Evolutionary conservation across 2,329 filamentous ascomycete genomes (phyloP).

Genomic region (Aureobasidium sp.): DNA sequence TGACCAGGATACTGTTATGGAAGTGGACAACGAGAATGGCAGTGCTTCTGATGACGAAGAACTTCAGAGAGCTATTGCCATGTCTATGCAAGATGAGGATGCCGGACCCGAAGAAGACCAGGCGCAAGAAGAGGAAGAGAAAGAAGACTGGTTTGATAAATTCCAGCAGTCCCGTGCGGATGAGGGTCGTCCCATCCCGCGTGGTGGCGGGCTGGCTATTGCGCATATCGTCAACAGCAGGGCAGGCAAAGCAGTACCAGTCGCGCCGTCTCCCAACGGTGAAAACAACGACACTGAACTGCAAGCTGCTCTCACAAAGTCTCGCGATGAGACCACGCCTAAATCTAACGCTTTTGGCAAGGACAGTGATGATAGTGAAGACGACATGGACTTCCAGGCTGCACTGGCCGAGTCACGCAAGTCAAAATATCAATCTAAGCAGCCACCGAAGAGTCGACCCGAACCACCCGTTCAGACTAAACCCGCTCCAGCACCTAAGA

Average conservation of each 20-base stretch:
- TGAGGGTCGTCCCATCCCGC: constrained; percentile 37
- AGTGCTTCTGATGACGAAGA: constrained; percentile 61
- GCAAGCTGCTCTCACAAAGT: background rate
- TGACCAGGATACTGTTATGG: constrained; percentile 20
- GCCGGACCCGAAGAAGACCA: constrained; percentile 31
- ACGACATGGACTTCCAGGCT: constrained; percentile 67
- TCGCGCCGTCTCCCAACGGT: background rate
- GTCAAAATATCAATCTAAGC: constrained; percentile 26
- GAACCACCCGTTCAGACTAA: background rate
- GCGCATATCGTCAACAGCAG: constrained; percentile 68
- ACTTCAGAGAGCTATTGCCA: constrained; percentile 69
- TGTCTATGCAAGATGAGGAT: constrained; percentile 65
- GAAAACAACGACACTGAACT: background rate
- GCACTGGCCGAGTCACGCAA: constrained; percentile 62
- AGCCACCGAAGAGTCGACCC: constrained; percentile 15
- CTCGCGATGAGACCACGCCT: constrained; percentile 1
- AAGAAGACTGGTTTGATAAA: constrained; percentile 42
- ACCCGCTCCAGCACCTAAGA: constrained; percentile 17
- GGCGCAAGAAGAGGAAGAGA: constrained; percentile 32
- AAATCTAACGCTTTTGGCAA: constrained; percentile 20
- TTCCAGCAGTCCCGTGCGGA: constrained; percentile 38
- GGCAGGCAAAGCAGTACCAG: constrained; percentile 51
- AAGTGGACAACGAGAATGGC: constrained; percentile 32
- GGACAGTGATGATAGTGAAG: constrained; percentile 56
- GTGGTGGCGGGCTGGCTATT: constrained; percentile 49